Evolutionary conservation across 176 grass and related monocot species (phyloP).

Genomic region (Thalia dealbata): DNA sequence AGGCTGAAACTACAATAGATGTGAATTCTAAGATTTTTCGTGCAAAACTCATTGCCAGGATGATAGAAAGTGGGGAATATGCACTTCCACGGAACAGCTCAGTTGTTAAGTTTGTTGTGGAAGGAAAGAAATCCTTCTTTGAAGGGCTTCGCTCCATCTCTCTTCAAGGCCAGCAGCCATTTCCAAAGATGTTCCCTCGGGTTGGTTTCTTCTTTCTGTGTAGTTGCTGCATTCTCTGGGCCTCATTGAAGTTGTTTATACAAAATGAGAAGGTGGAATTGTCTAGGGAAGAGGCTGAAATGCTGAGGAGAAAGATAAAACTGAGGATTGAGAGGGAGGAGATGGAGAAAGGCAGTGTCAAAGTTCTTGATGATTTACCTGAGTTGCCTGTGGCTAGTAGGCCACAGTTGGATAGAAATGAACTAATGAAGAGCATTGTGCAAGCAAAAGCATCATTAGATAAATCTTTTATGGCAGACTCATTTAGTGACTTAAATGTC

Average conservation of each 20-base stretch:
- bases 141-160: not conserved
- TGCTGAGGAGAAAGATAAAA: constrained; percentile 32
- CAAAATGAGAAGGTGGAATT: constrained; percentile 20
- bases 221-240: constrained; percentile 24
- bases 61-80: constrained; percentile 9
- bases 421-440: constrained; percentile 19
- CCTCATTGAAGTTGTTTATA: constrained; percentile 12
- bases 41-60: constrained; percentile 16
- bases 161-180: not conserved
- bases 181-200: constrained; percentile 7
- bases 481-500: not conserved
- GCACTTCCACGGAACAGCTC: constrained; percentile 17
- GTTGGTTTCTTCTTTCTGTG: constrained; percentile 26
- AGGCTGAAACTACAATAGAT: not conserved
- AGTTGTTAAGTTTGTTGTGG: constrained; percentile 6
- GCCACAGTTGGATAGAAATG: constrained; percentile 22
- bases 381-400: constrained; percentile 3
- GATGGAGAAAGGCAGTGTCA: constrained; percentile 19
- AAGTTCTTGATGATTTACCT: constrained; percentile 10
- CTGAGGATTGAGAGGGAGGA: constrained; percentile 17
- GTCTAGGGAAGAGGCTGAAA: constrained; percentile 26
- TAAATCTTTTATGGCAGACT: not conserved
- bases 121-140: constrained; percentile 12
- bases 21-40: constrained; percentile 15
- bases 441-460: constrained; percentile 4